Evolutionary conservation across 1,139 yeast genomes (phyloP), one percentile per base, ranked within the genome.

Genomic region (Petasospora fabianii): DNA sequence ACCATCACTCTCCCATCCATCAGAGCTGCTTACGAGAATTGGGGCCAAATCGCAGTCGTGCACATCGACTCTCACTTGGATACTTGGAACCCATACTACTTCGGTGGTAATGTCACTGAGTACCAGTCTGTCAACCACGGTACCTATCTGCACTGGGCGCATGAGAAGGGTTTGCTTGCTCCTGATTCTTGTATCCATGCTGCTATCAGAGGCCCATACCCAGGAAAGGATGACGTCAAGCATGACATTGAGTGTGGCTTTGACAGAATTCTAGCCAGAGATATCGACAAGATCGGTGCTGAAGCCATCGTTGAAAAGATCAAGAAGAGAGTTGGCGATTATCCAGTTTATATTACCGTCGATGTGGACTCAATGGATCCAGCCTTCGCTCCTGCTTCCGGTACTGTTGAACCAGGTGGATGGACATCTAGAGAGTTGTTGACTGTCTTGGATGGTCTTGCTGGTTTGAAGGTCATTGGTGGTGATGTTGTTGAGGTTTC

Each of bases 11-110:
- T 75, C 26, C 73, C 76, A 71, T 68, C 75, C 1, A 58, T 76
- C 26, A 68, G 66, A 50, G 72, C 78, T 12, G 76, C 75, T 4
- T 70, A 64, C 47, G 80, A 76, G 49, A 60, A 65, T 40, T 65
- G 63, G 49, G 78, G 77, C 2, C 61, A 64, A 34, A 50, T 72
- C 24, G 65, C 73, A 5, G 77, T 75, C 13, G 60, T 75, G 27
- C 82, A 76, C 53, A 75, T 76, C 45, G 82, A 77, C 51, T 69
- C 78, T 22, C 82, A 76, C 53, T 65, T 76, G 34, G 82, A 76
- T 56, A 75, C 81, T 3, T 77, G 81, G 79, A 65, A 74, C 48
- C 82, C 82, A 6, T 59, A 65, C 36, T 36, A 32, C 42, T 44
- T 39, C 28, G 44, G 44, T 35, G 43, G 44, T 37, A 39, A 44